phyloP scores from a whole-genome alignment of 225 moss, liverwort and hornwort genomes.

The Asterella californica region DNA sequence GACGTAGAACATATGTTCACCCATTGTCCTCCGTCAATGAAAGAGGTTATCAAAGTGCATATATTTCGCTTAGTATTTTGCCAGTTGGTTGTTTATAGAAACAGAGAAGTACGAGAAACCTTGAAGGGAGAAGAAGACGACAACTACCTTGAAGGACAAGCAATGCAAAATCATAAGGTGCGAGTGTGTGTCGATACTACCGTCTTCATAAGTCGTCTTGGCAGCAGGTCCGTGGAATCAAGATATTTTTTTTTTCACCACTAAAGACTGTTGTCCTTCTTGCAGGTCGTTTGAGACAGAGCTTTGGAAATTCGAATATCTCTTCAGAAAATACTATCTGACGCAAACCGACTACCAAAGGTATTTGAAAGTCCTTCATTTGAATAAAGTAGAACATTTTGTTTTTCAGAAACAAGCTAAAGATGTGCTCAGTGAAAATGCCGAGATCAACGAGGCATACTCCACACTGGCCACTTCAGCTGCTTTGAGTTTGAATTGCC shows the following conservation, averaged over 20 bases:
- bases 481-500: constrained; percentile 30
- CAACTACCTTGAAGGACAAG: constrained; percentile 64
- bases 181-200: constrained; percentile 8
- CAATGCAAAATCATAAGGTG: constrained; percentile 79
- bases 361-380: constrained; percentile 23
- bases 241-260: not conserved
- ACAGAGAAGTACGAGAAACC: constrained; percentile 61
- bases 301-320: constrained; percentile 79
- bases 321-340: constrained; percentile 64
- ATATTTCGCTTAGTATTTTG: too few relatives aligned
- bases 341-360: constrained; percentile 65
- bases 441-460: constrained; percentile 36
- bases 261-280: not conserved
- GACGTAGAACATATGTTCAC: too few relatives aligned
- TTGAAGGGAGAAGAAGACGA: constrained; percentile 58
- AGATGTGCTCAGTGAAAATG: constrained; percentile 15
- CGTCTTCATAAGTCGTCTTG: too few relatives aligned
- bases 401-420: constrained; percentile 22
- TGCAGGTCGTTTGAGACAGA: constrained; percentile 79
- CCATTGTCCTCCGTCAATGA: too few relatives aligned
- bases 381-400: not conserved
- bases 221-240: not conserved
- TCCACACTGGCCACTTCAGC: constrained; percentile 31
- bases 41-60: too few relatives aligned
- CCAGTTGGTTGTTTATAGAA: not conserved